Percentiles rank a stretch among this genome's conserved stretches.
phyloP scores from a whole-genome alignment of 1,284 basidiomycete species.

The Melampsora larici-populina region DNA sequence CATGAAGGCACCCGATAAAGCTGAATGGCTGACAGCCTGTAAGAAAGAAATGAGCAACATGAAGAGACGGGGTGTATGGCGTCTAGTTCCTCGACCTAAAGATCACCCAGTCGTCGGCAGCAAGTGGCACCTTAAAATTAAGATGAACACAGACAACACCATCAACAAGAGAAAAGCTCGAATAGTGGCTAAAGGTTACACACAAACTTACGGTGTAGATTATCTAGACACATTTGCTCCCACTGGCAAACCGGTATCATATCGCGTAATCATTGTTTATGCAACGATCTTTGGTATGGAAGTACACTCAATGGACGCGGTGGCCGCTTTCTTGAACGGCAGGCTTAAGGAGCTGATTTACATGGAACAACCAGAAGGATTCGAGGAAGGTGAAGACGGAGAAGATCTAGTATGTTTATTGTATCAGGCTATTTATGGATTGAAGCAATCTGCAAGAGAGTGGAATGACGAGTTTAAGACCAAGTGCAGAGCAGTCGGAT shows the following conservation, averaged over 20 bases:
- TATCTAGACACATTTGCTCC: no score
- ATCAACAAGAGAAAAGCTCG: no score
- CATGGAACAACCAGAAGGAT: not conserved
- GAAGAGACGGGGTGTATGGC: no score
- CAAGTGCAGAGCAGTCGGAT: not conserved
- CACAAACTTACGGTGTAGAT: no score
- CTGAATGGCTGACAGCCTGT: no score
- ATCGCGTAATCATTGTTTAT: not conserved
- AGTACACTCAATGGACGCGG: not conserved
- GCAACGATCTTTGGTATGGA: not conserved
- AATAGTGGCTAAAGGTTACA: no score
- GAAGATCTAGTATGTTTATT: not conserved
- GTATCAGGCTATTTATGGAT: not conserved
- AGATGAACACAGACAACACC: not conserved
- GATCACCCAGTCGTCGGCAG: not conserved
- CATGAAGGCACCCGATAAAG: no score
- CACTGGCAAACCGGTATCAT: not conserved
- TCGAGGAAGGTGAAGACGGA: not conserved
- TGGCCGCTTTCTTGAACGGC: not conserved
- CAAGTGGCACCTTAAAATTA: not conserved
- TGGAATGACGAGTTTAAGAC: not conserved
- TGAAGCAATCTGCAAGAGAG: not conserved
- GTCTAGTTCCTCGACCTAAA: not conserved
- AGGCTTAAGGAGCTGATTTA: not conserved
- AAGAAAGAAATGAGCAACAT: no score